Evolutionary conservation across 345 rosid species (phyloP).

Genomic region (Toxicodendron radicans): DNA sequence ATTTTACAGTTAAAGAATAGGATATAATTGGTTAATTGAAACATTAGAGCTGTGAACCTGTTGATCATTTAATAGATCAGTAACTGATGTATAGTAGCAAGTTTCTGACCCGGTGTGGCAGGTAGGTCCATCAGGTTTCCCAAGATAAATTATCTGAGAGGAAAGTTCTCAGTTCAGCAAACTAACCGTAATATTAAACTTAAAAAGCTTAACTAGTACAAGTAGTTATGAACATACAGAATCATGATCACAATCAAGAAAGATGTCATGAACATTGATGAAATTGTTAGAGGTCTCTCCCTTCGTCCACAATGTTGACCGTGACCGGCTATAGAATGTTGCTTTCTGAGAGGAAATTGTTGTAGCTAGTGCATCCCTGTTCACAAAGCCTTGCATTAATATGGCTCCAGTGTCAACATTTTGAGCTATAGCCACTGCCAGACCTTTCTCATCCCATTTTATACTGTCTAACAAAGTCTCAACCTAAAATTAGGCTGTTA

Average conservation of each 20-base stretch:
- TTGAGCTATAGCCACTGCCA: slow-evolving; percentile 95
- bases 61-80: slow-evolving; percentile 28
- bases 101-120: slow-evolving; percentile 96
- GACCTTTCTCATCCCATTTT: slow-evolving; percentile 96
- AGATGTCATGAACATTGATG: slow-evolving; percentile 73
- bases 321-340: slow-evolving; percentile 86
- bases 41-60: slow-evolving; percentile 39
- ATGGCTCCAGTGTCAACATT: slow-evolving; percentile 86
- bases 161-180: slow-evolving; percentile 9
- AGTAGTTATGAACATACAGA: slow-evolving; percentile 53
- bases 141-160: slow-evolving; percentile 82
- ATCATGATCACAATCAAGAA: slow-evolving; percentile 79
- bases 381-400: slow-evolving; percentile 93
- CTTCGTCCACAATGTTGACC: slow-evolving; percentile 85
- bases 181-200: background rate
- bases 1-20: background rate
- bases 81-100: slow-evolving; percentile 59
- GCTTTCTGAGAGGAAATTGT: slow-evolving; percentile 78
- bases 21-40: background rate
- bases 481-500: slow-evolving; percentile 46
- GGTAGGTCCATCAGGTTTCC: slow-evolving; percentile 89
- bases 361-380: slow-evolving; percentile 71
- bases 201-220: background rate
- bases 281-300: slow-evolving; percentile 90
- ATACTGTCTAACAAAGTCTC: slow-evolving; percentile 61